A percentile compares a stretch with the other conserved stretches of the same genome.
These are phyloP conservation scores for Medicago ruthenica DNA, from an alignment of 306 rosid genomes.

Conservation along the genomic window DNA sequence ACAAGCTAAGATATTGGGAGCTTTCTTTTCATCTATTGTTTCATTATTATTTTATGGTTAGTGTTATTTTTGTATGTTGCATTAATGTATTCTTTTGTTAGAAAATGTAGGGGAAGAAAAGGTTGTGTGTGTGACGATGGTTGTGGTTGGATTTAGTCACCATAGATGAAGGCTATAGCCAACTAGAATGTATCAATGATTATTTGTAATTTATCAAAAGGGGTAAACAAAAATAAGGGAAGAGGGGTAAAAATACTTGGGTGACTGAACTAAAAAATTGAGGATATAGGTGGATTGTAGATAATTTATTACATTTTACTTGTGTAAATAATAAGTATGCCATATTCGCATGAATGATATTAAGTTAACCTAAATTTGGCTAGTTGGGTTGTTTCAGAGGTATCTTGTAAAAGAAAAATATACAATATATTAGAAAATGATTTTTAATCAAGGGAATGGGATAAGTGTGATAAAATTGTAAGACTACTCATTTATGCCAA, in stretches of 20 bases:
- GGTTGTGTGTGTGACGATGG: slow-evolving; percentile 56
- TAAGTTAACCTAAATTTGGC: not conserved
- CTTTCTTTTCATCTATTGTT: slow-evolving; percentile 53
- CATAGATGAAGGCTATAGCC: not conserved
- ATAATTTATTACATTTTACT: not conserved
- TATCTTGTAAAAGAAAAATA: slow-evolving; percentile 19
- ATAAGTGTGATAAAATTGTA: not conserved
- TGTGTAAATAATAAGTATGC: not conserved
- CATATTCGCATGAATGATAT: not conserved
- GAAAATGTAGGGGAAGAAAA: slow-evolving; percentile 46
- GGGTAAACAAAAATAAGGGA: not conserved
- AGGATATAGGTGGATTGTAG: not conserved
- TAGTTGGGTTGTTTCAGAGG: not conserved
- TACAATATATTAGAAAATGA: not conserved
- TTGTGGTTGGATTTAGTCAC: slow-evolving; percentile 5
- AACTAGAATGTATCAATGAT: slow-evolving; percentile 19
- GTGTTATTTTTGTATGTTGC: slow-evolving; percentile 30
- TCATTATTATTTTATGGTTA: slow-evolving; percentile 45
- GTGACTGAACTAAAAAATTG: not conserved
- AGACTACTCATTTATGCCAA: not conserved
- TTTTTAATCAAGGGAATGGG: not conserved
- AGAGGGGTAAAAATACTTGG: not conserved
- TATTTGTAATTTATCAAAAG: not conserved
- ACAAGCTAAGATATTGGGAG: slow-evolving; percentile 63
- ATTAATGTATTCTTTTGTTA: slow-evolving; percentile 41